phyloP scores from a whole-genome alignment of 1,284 basidiomycete species.

The Fomes fomentarius region DNA sequence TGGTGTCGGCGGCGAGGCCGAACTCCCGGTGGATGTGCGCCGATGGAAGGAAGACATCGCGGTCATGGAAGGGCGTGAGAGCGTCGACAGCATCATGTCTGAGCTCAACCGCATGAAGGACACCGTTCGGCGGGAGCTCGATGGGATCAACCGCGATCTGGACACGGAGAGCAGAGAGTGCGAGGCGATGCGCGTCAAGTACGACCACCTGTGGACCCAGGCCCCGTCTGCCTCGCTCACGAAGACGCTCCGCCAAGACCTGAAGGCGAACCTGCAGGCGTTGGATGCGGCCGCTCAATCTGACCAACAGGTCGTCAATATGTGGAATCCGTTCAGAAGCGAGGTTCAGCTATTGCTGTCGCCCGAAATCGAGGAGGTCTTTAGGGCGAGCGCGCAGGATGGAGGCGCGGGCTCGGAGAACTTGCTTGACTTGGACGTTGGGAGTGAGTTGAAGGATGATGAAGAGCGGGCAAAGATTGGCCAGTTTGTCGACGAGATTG shows the following conservation, averaged over 20 bases:
- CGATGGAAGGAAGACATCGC: constrained; percentile 81
- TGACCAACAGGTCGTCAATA: constrained; percentile 73
- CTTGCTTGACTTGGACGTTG: constrained; percentile 74
- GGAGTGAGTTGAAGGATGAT: constrained; percentile 62
- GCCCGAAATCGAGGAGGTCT: constrained; percentile 71
- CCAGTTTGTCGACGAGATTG: constrained; percentile 74
- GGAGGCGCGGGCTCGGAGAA: constrained; percentile 50
- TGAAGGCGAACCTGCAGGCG: constrained; percentile 79
- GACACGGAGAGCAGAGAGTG: constrained; percentile 84
- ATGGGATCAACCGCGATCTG: constrained; percentile 62
- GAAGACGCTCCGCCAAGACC: constrained; percentile 74
- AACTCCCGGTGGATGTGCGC: constrained; percentile 76
- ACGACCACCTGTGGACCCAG: constrained; percentile 89
- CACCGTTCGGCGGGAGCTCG: constrained; percentile 63
- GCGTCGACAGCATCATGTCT: constrained; percentile 64
- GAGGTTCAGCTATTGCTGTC: constrained; percentile 75
- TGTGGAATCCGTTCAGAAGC: constrained; percentile 76
- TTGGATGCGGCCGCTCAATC: constrained; percentile 80
- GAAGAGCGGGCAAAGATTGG: constrained; percentile 71
- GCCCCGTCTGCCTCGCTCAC: constrained; percentile 80
- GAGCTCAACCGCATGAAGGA: constrained; percentile 69
- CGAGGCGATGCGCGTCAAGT: constrained; percentile 84
- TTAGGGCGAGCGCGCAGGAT: constrained; percentile 60
- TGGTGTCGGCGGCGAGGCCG: constrained; percentile 64
- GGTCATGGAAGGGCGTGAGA: constrained; percentile 65